Percentiles rank a stretch among this genome's conserved stretches.
phyloP scores from a whole-genome alignment of 2,329 filamentous ascomycete species.

The Colletotrichum sp. region DNA sequence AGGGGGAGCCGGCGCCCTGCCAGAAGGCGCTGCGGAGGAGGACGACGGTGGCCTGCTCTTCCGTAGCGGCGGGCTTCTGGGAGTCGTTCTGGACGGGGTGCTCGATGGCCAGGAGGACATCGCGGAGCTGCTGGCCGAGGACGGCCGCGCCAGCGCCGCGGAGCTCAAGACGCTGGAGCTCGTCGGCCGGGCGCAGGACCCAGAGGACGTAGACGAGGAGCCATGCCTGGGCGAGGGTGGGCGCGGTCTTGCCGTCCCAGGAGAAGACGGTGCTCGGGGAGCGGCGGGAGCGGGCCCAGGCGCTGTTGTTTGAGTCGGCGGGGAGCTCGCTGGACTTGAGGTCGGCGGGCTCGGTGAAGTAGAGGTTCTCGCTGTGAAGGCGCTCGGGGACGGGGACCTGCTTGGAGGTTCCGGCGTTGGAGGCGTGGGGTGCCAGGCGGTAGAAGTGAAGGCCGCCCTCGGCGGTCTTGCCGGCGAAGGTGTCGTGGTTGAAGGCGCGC shows the following conservation, averaged over 20 bases:
- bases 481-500: conserved; percentile 29
- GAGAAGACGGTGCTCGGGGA: conserved; percentile 50
- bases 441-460: conserved; percentile 31
- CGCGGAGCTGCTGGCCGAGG: conserved; percentile 44
- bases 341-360: conserved; percentile 50
- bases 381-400: conserved; percentile 33
- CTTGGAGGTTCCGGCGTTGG: conserved; percentile 26
- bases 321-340: conserved; percentile 56
- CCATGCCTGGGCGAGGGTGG: conserved; percentile 57
- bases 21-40: conserved; percentile 65
- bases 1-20: conserved; percentile 72
- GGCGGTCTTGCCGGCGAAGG: conserved; percentile 19
- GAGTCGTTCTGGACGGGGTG: conserved; percentile 44
- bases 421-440: conserved; percentile 36
- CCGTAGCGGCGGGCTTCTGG: conserved; percentile 29
- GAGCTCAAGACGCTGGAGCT: conserved; percentile 53
- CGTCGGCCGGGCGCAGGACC: conserved; percentile 51
- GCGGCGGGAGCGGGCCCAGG: conserved; percentile 61
- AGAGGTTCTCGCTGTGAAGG: conserved; percentile 39
- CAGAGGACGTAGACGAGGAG: conserved; percentile 58
- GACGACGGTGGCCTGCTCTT: conserved; percentile 40
- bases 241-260: conserved; percentile 46
- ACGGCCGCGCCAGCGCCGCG: conserved; percentile 39
- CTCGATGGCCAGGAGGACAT: conserved; percentile 53
- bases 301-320: conserved; percentile 56